Evolutionary conservation across 495 filamentous ascomycete genomes (phyloP).

Genomic region (Saxophila tyrrhenica): DNA sequence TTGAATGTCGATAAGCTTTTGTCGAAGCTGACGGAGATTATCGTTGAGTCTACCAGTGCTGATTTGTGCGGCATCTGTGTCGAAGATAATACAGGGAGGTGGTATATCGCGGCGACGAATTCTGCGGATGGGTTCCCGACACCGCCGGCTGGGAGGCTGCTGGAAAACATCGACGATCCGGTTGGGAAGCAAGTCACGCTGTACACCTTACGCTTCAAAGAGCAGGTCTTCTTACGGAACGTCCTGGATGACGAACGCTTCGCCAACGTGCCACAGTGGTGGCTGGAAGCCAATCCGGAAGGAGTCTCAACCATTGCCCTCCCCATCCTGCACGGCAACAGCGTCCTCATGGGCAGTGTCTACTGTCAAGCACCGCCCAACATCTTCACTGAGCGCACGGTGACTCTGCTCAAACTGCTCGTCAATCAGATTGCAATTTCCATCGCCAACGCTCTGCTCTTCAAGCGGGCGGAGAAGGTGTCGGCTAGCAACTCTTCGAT

Average conservation of each 20-base stretch:
- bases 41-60: conserved; percentile 74
- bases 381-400: conserved; percentile 78
- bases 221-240: conserved; percentile 73
- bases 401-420: conserved; percentile 72
- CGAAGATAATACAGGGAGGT: conserved; percentile 56
- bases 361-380: conserved; percentile 78
- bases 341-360: conserved; percentile 66
- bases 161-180: conserved; percentile 50
- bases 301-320: conserved; percentile 75
- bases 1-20: conserved; percentile 73
- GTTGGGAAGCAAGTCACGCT: conserved; percentile 70
- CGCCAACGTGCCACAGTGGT: conserved; percentile 62
- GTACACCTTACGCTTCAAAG: conserved; percentile 73
- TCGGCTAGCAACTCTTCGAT: conserved; percentile 63
- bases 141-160: conserved; percentile 51
- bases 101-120: conserved; percentile 68
- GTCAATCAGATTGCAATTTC: conserved; percentile 86
- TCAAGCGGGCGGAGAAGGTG: conserved; percentile 49
- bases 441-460: conserved; percentile 72
- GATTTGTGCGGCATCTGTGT: conserved; percentile 70
- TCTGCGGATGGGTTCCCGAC: conserved; percentile 53
- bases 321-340: conserved; percentile 68
- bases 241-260: conserved; percentile 78
- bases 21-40: conserved; percentile 82
- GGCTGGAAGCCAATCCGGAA: conserved; percentile 52